phyloP scores from a whole-genome alignment of 148 eudicot species.

The Camellia japonica region DNA sequence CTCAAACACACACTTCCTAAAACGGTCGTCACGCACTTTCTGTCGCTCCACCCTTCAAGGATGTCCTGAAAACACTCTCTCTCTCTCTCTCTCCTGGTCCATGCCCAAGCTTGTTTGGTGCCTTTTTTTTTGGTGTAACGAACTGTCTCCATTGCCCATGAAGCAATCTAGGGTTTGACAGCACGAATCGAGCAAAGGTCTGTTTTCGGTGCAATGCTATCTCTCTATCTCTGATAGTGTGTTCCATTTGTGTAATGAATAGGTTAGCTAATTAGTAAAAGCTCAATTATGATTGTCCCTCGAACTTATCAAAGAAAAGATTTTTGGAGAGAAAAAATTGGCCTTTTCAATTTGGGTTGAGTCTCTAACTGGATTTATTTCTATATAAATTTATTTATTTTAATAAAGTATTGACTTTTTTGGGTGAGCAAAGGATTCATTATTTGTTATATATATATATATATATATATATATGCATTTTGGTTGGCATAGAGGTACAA shows the following conservation, averaged over 20 bases:
- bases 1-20: neutral
- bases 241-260: neutral
- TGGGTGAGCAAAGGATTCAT: neutral
- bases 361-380: neutral
- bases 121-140: neutral
- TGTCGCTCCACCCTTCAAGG: neutral
- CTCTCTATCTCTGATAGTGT: neutral
- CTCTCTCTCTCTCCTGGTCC: neutral
- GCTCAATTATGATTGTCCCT: neutral
- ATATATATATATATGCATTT: neutral
- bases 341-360: neutral
- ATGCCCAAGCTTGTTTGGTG: neutral
- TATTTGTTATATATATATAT: neutral
- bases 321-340: neutral
- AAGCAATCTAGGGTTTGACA: slow-evolving; percentile 17
- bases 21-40: slow-evolving; percentile 7
- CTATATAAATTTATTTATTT: too few relatives aligned
- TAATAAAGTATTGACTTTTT: neutral
- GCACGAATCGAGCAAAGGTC: slow-evolving; percentile 5
- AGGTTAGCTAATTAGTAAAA: neutral
- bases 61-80: neutral
- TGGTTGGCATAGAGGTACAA: neutral
- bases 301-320: neutral
- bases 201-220: neutral
- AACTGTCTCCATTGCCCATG: neutral